Conservation (phyloP, 1,284 basidiomycete genomes). For the Phenoliferia sp. region DNA sequence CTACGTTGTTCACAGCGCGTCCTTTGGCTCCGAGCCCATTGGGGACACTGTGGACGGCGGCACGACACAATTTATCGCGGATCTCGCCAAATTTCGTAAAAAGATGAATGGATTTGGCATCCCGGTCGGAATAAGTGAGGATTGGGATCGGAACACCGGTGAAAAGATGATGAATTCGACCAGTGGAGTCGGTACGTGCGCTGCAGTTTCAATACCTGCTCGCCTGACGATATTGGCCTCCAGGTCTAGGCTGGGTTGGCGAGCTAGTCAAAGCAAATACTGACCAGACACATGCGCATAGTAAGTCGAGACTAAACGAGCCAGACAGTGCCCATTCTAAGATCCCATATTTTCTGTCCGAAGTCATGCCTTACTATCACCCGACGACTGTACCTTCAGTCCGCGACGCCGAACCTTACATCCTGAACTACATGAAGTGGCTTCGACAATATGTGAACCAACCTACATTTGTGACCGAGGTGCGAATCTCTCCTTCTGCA, state of each 20-base stretch:
- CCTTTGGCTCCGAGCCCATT: constrained; percentile 2
- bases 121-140: not conserved
- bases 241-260: not conserved
- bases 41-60: constrained; percentile 2
- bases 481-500: not conserved
- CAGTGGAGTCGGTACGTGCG: no score
- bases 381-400: not conserved
- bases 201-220: no score
- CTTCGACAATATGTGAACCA: not conserved
- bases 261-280: not conserved
- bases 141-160: not conserved
- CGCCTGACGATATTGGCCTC: no score
- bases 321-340: not conserved
- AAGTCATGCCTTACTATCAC: constrained; percentile 10
- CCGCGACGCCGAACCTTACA: not conserved
- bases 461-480: not conserved
- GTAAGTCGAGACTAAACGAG: no score
- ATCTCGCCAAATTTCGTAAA: not conserved
- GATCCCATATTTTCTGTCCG: not conserved
- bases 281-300: not conserved
- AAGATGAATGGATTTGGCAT: constrained; percentile 1
- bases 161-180: not conserved
- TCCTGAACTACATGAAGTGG: not conserved
- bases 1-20: constrained; percentile 3
- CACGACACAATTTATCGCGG: not conserved